These are phyloP conservation scores for Neurospora discreta DNA, from an alignment of 495 filamentous ascomycete species.

Conservation along the genomic window DNA sequence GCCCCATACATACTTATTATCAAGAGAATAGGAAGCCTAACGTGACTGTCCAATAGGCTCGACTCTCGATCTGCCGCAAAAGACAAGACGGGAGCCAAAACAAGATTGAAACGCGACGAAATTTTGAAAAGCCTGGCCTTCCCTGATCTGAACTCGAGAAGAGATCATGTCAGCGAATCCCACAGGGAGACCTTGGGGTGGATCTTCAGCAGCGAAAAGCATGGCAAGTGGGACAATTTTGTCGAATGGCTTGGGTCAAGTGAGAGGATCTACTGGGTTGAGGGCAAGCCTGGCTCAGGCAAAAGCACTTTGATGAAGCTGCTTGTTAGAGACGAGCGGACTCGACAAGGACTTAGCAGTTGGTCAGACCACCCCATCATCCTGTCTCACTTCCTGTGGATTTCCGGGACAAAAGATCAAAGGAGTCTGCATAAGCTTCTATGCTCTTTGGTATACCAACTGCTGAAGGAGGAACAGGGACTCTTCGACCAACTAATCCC, in stretches of 20 bases:
- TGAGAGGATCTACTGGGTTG: constrained; percentile 28
- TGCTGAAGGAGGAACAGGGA: background rate
- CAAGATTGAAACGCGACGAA: no score
- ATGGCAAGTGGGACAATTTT: background rate
- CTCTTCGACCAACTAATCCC: background rate
- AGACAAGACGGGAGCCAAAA: no score
- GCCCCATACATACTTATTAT: no score
- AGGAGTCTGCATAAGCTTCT: background rate
- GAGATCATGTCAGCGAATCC: no score
- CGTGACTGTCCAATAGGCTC: no score
- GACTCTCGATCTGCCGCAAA: no score
- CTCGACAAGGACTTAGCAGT: background rate
- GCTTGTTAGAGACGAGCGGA: constrained; percentile 2
- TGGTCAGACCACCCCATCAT: background rate
- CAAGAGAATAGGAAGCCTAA: no score
- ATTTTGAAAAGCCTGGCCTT: no score
- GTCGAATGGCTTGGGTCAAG: background rate
- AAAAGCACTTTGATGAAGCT: constrained; percentile 45
- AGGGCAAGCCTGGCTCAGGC: constrained; percentile 37
- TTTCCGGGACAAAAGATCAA: background rate
- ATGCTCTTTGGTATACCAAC: background rate
- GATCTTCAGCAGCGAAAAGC: background rate
- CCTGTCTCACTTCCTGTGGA: background rate
- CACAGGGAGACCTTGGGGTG: background rate
- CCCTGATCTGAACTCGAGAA: no score